Evolutionary conservation across 768 basidiomycete genomes (phyloP).

Genomic region (Mycena vulgaris): DNA sequence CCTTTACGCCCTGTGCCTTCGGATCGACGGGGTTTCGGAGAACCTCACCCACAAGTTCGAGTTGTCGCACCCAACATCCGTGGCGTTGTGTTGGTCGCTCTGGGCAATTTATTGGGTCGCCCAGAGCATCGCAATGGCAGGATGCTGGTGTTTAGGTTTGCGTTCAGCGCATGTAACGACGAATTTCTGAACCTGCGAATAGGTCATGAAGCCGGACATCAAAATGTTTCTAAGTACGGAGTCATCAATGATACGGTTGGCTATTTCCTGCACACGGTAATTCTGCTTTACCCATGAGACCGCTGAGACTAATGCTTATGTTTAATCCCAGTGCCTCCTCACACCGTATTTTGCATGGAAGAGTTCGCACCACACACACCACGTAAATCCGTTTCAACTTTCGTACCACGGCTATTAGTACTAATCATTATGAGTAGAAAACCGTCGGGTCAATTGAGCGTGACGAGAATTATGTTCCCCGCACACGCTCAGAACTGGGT

Average conservation of each 20-base stretch:
- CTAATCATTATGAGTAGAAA: neutral
- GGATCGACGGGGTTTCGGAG: too few relatives aligned
- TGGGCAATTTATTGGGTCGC: neutral
- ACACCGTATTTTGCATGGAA: constrained; percentile 12
- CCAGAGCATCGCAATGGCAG: neutral
- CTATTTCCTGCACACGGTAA: constrained; percentile 15
- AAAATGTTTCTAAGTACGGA: neutral
- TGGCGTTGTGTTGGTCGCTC: neutral
- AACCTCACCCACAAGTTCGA: too few relatives aligned
- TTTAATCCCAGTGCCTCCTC: constrained; percentile 4
- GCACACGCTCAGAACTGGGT: constrained; percentile 20
- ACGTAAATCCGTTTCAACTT: constrained; percentile 58
- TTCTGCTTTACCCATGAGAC: neutral
- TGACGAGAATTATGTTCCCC: constrained; percentile 78
- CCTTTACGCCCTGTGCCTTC: too few relatives aligned
- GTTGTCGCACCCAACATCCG: neutral
- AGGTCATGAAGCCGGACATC: neutral
- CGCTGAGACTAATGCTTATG: too few relatives aligned
- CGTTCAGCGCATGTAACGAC: too few relatives aligned
- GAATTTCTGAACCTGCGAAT: too few relatives aligned
- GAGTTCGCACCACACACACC: constrained; percentile 70
- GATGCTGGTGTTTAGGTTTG: neutral
- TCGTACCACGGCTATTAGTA: neutral
- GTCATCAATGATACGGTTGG: constrained; percentile 5
- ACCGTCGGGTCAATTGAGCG: constrained; percentile 63